phyloP scores from a whole-genome alignment of 495 filamentous ascomycete genomes.

The Penicillium taxi region DNA sequence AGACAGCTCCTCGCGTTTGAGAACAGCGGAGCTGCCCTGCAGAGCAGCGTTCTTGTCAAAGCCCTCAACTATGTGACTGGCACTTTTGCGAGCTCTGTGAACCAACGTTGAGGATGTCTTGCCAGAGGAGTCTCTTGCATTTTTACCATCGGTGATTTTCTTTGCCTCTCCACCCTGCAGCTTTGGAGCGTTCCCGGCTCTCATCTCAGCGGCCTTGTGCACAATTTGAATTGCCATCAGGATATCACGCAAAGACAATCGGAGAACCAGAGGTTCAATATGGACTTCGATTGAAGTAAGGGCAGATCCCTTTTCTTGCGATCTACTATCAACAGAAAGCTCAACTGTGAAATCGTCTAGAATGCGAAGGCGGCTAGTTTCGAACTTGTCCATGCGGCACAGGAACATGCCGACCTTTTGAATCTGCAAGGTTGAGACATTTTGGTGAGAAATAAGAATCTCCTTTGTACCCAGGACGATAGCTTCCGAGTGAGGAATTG shows the following conservation, averaged over 20 bases:
- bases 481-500: conserved; percentile 81
- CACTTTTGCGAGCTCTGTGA: conserved; percentile 30
- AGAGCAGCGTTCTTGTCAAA: conserved; percentile 12
- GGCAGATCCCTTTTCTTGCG: conserved; percentile 56
- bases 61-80: conserved; percentile 28
- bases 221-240: conserved; percentile 89
- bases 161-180: conserved; percentile 47
- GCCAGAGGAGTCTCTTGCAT: conserved; percentile 47
- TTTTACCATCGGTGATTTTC: conserved; percentile 61
- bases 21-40: conserved; percentile 47
- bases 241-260: conserved; percentile 89
- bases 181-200: conserved; percentile 43
- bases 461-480: conserved; percentile 95
- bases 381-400: conserved; percentile 95
- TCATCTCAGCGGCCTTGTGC: conserved; percentile 81
- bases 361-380: conserved; percentile 76
- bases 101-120: conserved; percentile 55
- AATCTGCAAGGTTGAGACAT: conserved; percentile 86
- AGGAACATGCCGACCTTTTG: conserved; percentile 95
- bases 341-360: conserved; percentile 92
- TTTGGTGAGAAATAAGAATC: conserved; percentile 84
- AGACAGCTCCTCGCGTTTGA: conserved; percentile 76
- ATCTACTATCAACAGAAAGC: conserved; percentile 73
- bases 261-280: conserved; percentile 84
- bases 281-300: conserved; percentile 76